Evolutionary conservation across 2,329 filamentous ascomycete genomes (phyloP), one percentile per base, ranked within the genome.

Genomic region (Pseudogymnoascus sp.): DNA sequence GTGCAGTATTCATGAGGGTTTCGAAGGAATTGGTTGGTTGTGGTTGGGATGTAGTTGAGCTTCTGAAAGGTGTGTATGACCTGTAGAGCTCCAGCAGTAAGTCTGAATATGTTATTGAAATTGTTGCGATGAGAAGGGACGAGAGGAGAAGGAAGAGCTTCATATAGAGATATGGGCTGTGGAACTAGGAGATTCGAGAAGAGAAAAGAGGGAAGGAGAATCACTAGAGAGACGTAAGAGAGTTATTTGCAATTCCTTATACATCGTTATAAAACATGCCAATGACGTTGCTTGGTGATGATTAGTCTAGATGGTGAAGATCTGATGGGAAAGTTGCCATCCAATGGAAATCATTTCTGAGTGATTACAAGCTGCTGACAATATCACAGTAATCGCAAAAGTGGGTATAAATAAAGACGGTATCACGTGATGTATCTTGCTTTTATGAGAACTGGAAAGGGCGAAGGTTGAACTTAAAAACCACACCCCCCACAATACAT

Each of bases 41-140:
- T 39, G 61, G 19, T 35, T 26, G 19, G 8, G 26, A n/a, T 35
- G 35, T 41, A 12, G 29, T 55, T 11, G 37, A 16, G 12, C 16
- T 39, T 39, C 12, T 39, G 33, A 39, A 58, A 21, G 35, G n/a
- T 45, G 61, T 58, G 62, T 45, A 59, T 8, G 41, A 35, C 33
- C 63, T 63, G 10, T 59, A 59, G 23, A 65, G 59, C 39, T 61
- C 45, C 23, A 60, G 49, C 19, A 65, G 63, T 52, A 59, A 29
- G 59, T 37, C 37, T 43, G 49, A 64, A 35, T 52, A 72, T 61
- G 65, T 69, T 61, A 72, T 66, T 63, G 69, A 71, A 68, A 71
- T 68, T 67, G 67, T 67, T 62, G 68, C 68, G 63, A 72, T 68
- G 68, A 72, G 70, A 69, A 72, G 67, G 59, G 70, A 68, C 61